These are phyloP conservation scores for Catunica adiposa DNA, from an alignment of 2,329 filamentous ascomycete genomes.

Conservation along the genomic window DNA sequence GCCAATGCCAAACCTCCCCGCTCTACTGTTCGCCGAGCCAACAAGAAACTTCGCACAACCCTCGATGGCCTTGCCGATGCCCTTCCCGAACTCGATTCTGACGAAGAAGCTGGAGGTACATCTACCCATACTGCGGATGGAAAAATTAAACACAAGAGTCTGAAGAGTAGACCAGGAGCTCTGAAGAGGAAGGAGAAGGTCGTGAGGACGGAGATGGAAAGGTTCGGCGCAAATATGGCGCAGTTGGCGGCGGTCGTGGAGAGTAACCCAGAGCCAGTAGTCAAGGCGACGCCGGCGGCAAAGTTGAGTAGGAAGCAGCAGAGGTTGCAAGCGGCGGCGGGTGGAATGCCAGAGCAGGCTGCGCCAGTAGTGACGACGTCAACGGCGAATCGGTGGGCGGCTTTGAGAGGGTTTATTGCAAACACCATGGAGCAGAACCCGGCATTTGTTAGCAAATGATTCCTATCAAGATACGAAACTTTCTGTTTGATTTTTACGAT, in stretches of 20 bases:
- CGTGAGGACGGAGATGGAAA: conserved; percentile 62
- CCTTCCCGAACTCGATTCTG: conserved; percentile 43
- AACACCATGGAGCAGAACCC: conserved; percentile 79
- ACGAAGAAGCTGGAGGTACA: conserved; percentile 28
- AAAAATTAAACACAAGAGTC: conserved; percentile 55
- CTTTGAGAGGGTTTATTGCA: conserved; percentile 67
- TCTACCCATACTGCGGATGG: conserved; percentile 31
- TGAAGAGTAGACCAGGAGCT: conserved; percentile 61
- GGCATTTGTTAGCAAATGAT: conserved; percentile 37
- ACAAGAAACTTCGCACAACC: conserved; percentile 62
- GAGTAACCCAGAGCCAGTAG: conserved; percentile 2
- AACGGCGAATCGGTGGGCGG: conserved; percentile 55
- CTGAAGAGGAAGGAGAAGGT: conserved; percentile 70
- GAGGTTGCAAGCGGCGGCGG: conserved; percentile 1
- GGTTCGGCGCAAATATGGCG: conserved; percentile 73
- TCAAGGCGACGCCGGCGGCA: neutral
- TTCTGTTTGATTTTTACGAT: too few species aligned
- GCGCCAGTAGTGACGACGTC: conserved; percentile 17
- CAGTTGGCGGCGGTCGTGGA: conserved; percentile 35
- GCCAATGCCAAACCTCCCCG: conserved; percentile 37
- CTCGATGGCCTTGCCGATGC: conserved; percentile 66
- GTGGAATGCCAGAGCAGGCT: neutral
- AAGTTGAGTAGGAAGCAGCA: conserved; percentile 12
- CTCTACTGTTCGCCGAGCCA: conserved; percentile 39
- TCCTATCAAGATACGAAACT: too few species aligned